Evolutionary conservation across 768 basidiomycete genomes (phyloP), one percentile per base, ranked within the genome.

Genomic region (Suillus discolor): DNA sequence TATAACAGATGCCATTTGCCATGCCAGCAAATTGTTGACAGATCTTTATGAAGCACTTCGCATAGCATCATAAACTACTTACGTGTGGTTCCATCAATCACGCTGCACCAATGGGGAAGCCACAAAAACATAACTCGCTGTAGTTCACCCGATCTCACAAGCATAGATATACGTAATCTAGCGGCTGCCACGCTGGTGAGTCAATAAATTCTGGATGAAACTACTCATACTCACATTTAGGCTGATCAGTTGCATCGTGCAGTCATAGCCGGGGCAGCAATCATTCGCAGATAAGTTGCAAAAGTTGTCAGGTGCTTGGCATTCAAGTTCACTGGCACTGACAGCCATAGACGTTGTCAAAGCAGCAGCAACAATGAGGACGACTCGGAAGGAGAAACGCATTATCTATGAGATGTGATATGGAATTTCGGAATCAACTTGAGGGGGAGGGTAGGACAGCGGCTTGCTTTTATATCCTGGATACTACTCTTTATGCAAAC

Each of bases 1-100:
- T 38, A 38, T 9, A 38, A 38, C 15, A 41, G 41, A 16, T 41
- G 15, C 1, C 16, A 16, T 68, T 57, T 3, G 72, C 72, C 34
- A 78, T 60, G 6, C 18, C 42, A 18, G 41, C 41, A 16, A 6
- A 41, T 41, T 41, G 41, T 15, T 13, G 12, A 3, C 39, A 13
- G 11, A 39, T 3, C 3, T 34, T 38, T 38, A 9, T 38, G 15
- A 15, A 41, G 20, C 42, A 42, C 42, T 42, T 16, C 18, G 42
- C 42, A 41, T 13, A 16, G 41, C 6, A 41, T 16, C 2, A n/a
- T n/a, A n/a, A 41, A 15, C 41, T 41, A 41, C 41, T 16, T 16
- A 16, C 41, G 41, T 16, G 16, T 18, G 42, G 42, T 8, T 6
- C 18, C 42, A 18, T 42, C 41, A 41, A 16, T 16, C 18, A 42